Conservation (phyloP, 2,329 filamentous ascomycete species). For the Botrytis deweyae region DNA sequence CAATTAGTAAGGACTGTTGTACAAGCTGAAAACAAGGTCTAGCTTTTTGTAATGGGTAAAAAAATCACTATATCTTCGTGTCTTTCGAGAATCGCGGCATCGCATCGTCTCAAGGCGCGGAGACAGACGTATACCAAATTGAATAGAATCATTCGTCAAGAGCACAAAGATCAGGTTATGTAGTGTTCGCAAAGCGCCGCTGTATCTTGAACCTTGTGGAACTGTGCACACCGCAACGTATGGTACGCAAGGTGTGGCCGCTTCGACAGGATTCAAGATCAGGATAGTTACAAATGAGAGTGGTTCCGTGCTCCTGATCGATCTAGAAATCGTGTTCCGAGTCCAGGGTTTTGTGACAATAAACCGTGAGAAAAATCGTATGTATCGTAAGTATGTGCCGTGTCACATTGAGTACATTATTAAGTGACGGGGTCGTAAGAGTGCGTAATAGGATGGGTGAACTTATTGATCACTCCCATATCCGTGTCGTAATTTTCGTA, state of each 20-base stretch:
- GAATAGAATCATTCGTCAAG: not conserved
- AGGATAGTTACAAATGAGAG: constrained; percentile 7
- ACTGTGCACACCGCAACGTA: not conserved
- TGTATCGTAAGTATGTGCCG: not conserved
- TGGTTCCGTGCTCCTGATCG: not conserved
- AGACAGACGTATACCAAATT: not conserved
- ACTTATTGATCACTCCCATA: not conserved
- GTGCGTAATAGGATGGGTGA: not conserved
- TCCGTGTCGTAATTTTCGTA: not conserved
- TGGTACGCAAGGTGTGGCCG: not conserved
- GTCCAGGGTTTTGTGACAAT: not conserved
- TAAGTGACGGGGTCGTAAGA: not conserved
- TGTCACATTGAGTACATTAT: not conserved
- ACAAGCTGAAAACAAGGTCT: not conserved
- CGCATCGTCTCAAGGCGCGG: not conserved
- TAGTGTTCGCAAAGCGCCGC: not conserved
- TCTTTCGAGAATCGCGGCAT: not conserved
- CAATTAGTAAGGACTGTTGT: constrained; percentile 6
- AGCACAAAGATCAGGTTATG: not conserved
- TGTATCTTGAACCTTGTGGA: not conserved
- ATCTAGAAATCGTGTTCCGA: not conserved
- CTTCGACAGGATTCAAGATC: not conserved
- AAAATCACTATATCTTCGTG: not conserved
- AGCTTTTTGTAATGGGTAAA: not conserved
- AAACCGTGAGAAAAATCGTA: not conserved